A percentile compares a stretch with the other conserved stretches of the same genome.
Conservation (phyloP, 106 monocot genomes). For the Platanthera zijinensis region DNA sequence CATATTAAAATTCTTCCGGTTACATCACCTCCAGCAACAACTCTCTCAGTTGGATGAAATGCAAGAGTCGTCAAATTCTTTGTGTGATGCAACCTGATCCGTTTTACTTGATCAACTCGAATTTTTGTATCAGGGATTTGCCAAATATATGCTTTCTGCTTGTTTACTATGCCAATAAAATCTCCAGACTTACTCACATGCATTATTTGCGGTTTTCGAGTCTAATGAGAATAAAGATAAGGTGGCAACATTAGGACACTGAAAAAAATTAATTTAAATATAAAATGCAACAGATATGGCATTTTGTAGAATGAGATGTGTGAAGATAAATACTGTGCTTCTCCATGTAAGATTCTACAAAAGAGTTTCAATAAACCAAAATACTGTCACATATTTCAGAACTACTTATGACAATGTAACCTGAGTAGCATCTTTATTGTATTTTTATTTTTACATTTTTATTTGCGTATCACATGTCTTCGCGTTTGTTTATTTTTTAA, state of each 20-base stretch:
- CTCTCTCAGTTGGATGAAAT: constrained; percentile 83
- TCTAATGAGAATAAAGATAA: constrained; percentile 31
- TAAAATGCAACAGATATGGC: neutral
- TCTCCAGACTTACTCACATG: constrained; percentile 56
- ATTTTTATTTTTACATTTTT: too few species aligned
- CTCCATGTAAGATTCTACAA: neutral
- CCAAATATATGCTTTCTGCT: constrained; percentile 72
- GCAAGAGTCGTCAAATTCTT: constrained; percentile 64
- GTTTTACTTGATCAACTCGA: constrained; percentile 45
- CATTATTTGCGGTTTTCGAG: constrained; percentile 45
- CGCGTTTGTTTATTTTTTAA: too few species aligned
- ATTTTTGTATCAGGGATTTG: constrained; percentile 45
- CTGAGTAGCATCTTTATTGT: too few species aligned
- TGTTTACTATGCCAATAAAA: constrained; percentile 63
- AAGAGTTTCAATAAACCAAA: neutral
- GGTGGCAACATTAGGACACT: neutral
- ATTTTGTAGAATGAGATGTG: neutral
- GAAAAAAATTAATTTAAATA: neutral
- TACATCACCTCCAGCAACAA: constrained; percentile 86
- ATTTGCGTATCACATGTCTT: too few species aligned
- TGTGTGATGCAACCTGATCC: constrained; percentile 85
- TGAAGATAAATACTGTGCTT: neutral
- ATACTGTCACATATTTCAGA: too few species aligned
- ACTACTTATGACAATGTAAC: too few species aligned
- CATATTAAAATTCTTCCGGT: constrained; percentile 92